Evolutionary conservation across 805 yeast genomes (phyloP), one percentile per base, ranked within the genome.

Genomic region (Starmerella cellae): DNA sequence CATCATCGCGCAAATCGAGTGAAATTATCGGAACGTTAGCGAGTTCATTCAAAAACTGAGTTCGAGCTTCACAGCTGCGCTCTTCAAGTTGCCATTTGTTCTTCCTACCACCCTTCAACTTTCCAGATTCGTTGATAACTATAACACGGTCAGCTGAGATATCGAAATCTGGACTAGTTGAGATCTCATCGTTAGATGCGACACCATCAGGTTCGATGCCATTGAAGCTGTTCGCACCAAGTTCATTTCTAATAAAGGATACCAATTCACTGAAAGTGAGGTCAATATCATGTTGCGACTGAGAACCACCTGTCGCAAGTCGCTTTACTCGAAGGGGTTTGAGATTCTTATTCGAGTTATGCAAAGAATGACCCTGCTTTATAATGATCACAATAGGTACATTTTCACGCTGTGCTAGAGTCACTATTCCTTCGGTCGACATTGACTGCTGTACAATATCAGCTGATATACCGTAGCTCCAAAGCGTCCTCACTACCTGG

Each of bases 11-110:
- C 11, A 76, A 61, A 56, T 88, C 97, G 27, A 88, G 74, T 0
- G 80, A 73, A 37, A 85, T 67, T 0, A 88, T 72, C 0, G 96
- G 88, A 0, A 91, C 78, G 19, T 64, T 61, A 0, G 77, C 66
- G 31, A 88, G 58, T 10, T 66, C 68, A 38, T 69, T 68, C 32
- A 84, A 56, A 37, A 79, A 64, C 3, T 63, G 56, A 1, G 70
- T 68, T 0, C 82, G 69, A 0, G 81, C 80, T 42, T 71, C 68
- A 47, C 72, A 73, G 0, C 94, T 74, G 42, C 73, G 77, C 47
- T 82, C 84, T 46, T 83, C 94, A 80, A 82, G 52, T 72, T 76
- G 47, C 82, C 93, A 55, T 74, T 75, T 79, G 55, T 78, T 82
- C 46, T 75, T 74, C 57, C 80, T 82, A 39, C 80, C 74, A 38